Conservation (phyloP, 2,329 filamentous ascomycete species). For the Xylariaceae sp. region DNA sequence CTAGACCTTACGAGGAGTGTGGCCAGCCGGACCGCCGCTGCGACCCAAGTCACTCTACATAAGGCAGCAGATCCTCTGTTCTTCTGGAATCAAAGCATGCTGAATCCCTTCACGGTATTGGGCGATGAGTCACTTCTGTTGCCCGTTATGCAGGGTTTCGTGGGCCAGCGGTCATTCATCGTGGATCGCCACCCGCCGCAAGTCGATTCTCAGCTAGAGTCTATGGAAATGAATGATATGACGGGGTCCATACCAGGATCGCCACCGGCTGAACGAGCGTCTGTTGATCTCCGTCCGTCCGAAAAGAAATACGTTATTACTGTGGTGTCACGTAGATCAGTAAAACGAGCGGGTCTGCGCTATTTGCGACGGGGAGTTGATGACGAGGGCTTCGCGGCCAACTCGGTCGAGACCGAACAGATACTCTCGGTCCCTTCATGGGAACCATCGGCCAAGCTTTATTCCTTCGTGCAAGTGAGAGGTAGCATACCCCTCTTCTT, state of each 20-base stretch:
- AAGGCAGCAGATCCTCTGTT: conserved; percentile 76
- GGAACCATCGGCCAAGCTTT: conserved; percentile 65
- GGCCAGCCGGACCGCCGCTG: conserved; percentile 49
- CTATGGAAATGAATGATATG: conserved; percentile 40
- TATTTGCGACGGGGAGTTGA: conserved; percentile 92
- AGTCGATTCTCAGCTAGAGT: conserved; percentile 49
- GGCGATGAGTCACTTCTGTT: conserved; percentile 74
- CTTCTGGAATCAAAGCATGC: conserved; percentile 88
- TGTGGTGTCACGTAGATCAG: conserved; percentile 85
- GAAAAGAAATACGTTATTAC: conserved; percentile 78
- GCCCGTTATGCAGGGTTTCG: conserved; percentile 91
- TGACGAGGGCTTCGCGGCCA: conserved; percentile 86
- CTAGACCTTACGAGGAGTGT: conserved; percentile 81
- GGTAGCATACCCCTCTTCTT: conserved; percentile 96
- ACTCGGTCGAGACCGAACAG: conserved; percentile 94
- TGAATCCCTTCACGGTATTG: conserved; percentile 74
- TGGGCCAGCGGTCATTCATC: conserved; percentile 83
- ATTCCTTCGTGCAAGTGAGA: conserved; percentile 86
- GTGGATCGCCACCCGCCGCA: conserved; percentile 68
- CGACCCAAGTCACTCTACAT: conserved; percentile 66
- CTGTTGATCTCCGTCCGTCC: conserved; percentile 47
- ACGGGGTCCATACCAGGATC: conserved; percentile 25
- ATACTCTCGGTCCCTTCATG: conserved; percentile 77
- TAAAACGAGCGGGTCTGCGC: conserved; percentile 83
- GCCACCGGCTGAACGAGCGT: conserved; percentile 29